phyloP scores from a whole-genome alignment of 306 rosid genomes.

The Rosa lucieae region DNA sequence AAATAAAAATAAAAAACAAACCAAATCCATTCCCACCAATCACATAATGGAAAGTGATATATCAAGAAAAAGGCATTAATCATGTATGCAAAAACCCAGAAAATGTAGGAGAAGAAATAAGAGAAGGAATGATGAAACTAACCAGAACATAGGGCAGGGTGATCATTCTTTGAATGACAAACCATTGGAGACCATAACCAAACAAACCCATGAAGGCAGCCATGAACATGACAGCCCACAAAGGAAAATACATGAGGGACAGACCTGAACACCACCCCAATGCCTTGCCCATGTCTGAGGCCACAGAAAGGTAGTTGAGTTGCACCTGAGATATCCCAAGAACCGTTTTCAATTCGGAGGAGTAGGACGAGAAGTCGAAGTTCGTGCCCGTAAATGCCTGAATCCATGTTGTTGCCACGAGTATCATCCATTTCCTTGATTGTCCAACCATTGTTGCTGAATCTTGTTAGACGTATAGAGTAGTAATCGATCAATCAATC shows the following conservation, averaged over 20 bases:
- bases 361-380: constrained; percentile 73
- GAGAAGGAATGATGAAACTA: constrained; percentile 6
- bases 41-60: neutral
- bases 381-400: constrained; percentile 79
- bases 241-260: constrained; percentile 46
- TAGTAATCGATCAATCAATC: neutral
- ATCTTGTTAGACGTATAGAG: neutral
- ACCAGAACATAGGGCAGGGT: constrained; percentile 59
- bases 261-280: constrained; percentile 78
- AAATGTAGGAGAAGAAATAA: neutral
- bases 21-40: neutral
- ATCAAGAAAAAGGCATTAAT: neutral
- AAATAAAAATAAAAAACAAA: neutral
- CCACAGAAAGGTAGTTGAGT: constrained; percentile 62
- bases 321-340: constrained; percentile 64
- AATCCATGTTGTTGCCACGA: constrained; percentile 55
- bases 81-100: neutral
- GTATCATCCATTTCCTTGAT: constrained; percentile 58
- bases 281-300: constrained; percentile 72
- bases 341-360: constrained; percentile 56
- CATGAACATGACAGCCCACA: constrained; percentile 53
- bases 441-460: constrained; percentile 25
- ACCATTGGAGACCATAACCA: constrained; percentile 74
- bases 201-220: constrained; percentile 52
- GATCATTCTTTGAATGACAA: constrained; percentile 45